Evolutionary conservation across 2,329 filamentous ascomycete genomes (phyloP), one percentile per base, ranked within the genome.

Genomic region (Cordyceps cicadae): DNA sequence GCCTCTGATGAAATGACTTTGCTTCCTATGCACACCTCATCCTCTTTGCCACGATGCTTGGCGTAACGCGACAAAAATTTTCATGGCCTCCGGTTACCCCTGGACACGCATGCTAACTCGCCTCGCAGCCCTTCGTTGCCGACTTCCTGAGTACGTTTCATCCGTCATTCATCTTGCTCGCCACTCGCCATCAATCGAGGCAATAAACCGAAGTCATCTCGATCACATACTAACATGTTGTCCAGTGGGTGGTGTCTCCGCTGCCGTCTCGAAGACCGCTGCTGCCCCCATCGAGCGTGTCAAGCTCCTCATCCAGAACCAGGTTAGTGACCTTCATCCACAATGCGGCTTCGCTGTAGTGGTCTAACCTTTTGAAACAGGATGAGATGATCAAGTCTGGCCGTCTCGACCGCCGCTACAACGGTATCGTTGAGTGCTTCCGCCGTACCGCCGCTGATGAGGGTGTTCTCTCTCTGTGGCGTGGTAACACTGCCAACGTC

Each of bases 401-500:
- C 78, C 94, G 94, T 91, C 93, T 99, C 69, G 91, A 95, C 86
- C 88, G 88, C 81, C 95, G 93, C 82, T 99, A 97, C 87, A 81
- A 82, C 73, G 94, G 94, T 79, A 97, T 99, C 77, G 74, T 67
- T 64, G 94, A 99, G 79, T 97, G 94, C 86, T 99, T 99, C 89
- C 83, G 82, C 74, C 90, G 94, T 78, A 97, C 94, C 76, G 85
- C 85, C 68, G 87, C 87, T 74, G 84, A 89, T 68, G 94, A 99
- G 86, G 94, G 94, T 90, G 81, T 94, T 73, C 87, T 94, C 79
- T 87, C 93, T 68, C 86, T 99, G 74, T 99, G 94, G 94, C 88
- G 94, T 87, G 94, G 94, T 82, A 99, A 99, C 91, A 99, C 94
- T 78, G 94, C 94, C 91, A 99, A 99, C 89, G 94, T 99, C 81